Base-by-base conservation (phyloP, 2,329 filamentous ascomycete species). In the Talaromyces albobiverticillius region DNA sequence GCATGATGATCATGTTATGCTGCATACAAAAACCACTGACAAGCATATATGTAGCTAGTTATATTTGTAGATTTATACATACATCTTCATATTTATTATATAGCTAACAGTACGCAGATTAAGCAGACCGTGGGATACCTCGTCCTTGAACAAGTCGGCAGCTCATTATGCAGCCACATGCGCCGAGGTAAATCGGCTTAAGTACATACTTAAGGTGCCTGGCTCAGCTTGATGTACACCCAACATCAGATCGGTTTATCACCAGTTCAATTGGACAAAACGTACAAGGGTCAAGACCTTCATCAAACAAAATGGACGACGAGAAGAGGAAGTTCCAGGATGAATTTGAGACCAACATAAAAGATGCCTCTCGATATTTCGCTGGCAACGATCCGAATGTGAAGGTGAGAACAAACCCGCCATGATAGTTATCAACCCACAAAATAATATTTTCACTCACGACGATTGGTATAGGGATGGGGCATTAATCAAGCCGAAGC, bases 401-500 rank as follows among this genome's bases (percentile, higher is more conserved):
- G 4, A 4, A 40, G 36, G 36, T 40, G 18, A 40, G 36, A 16
- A 2, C 34, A 38, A 38, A 36, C 2, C 8, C 9, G 3, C 9
- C n/a, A 3, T 16, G 16, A 36, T 36, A 36, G 16, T 38, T 7
- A 11, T 3, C n/a, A 38, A 16, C 34, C 34, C n/a, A 40, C 18
- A 10, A 11, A 20, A 14, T 20, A 16, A 7, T 5, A 36, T 16
- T 16, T 5, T 14, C 32, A 36, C n/a, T 20, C 7, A 45, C n/a
- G 3, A 43, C 13, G 6, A 6, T 7, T 20, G 14, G 36, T 13
- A 40, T n/a, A 52, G 50, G 23, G 34, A 32, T 55, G 53, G 53
- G 47, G 18, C 25, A 41, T 55, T 38, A 48, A 55, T 20, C 42
- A 62, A 59, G 56, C 57, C 56, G 55, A 61, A 54, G 22, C 47